These are phyloP conservation scores for thale cress (Arabidopsis thaliana) DNA, from an alignment of 345 rosid genomes.

Conservation along the genomic window TAIR10.1 NC_003075.7:11613001-11613500, in stretches of 20 bases:
- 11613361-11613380: neutral
- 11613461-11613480: slow-evolving; percentile 14
- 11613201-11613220: neutral
- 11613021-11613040: neutral
- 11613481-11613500: slow-evolving; percentile 32
- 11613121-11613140: neutral
- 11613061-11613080: too few relatives aligned
- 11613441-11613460: slow-evolving; percentile 35
- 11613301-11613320: slow-evolving; percentile 1
- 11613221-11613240: neutral
- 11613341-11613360: neutral
- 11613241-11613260: neutral
- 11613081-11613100: too few relatives aligned
- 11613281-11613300: neutral
- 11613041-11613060: too few relatives aligned
- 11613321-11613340: neutral
- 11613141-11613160: neutral
- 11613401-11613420: neutral
- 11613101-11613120: too few relatives aligned
- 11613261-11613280: neutral
- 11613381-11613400: neutral
- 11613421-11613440: slow-evolving; percentile 23
- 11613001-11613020: too few relatives aligned
- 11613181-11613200: neutral
- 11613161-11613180: too few relatives aligned